Percentiles rank a stretch among this genome's conserved stretches.
Evolutionary conservation across 495 filamentous ascomycete species (phyloP).

Genomic region (Niebla homalea): DNA sequence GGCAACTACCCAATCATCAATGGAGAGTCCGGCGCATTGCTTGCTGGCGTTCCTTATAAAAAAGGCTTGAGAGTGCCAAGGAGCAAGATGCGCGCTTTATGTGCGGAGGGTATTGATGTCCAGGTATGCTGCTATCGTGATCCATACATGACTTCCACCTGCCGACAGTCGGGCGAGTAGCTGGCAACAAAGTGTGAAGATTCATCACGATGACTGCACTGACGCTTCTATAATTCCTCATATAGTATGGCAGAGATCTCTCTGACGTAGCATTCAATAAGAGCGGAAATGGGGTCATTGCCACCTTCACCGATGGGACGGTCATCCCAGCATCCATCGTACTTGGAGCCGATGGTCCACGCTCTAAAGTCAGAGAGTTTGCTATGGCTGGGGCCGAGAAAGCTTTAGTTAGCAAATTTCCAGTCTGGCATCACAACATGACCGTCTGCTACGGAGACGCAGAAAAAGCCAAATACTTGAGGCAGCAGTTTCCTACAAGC

Average conservation of each 20-base stretch:
- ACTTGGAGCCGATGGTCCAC: slow-evolving; percentile 31
- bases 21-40: slow-evolving; percentile 32
- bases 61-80: slow-evolving; percentile 30
- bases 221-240: neutral
- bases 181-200: neutral
- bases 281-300: slow-evolving; percentile 19
- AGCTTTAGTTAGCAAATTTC: slow-evolving; percentile 1
- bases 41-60: slow-evolving; percentile 23
- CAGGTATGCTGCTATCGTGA: slow-evolving; percentile 16
- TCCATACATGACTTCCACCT: neutral
- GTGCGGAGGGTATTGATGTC: slow-evolving; percentile 26
- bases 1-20: slow-evolving; percentile 32
- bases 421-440: slow-evolving; percentile 1
- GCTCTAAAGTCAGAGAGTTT: slow-evolving; percentile 24
- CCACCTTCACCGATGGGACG: slow-evolving; percentile 28
- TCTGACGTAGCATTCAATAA: slow-evolving; percentile 1
- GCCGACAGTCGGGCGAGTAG: neutral
- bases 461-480: neutral
- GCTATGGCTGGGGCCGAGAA: slow-evolving; percentile 19
- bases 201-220: neutral
- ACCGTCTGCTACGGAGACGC: neutral
- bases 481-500: neutral
- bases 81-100: neutral
- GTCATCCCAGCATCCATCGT: slow-evolving; percentile 22
- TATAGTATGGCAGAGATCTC: slow-evolving; percentile 18